Percentiles rank a stretch among this genome's conserved stretches.
Conservation (phyloP, 768 basidiomycete species). For the Pleurotus tuber-regium region DNA sequence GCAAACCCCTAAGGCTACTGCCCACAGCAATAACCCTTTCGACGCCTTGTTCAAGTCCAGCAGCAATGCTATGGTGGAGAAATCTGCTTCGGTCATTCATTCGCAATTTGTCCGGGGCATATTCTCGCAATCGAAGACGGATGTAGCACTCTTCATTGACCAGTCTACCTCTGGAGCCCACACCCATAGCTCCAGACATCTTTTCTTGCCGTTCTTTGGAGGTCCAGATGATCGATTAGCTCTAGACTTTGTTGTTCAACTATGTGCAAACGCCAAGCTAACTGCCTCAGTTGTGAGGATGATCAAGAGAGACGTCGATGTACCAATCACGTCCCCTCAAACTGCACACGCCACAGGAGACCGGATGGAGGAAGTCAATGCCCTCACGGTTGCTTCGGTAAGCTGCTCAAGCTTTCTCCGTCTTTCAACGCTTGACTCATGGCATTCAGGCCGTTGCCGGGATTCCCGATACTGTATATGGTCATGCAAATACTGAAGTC, state of each 20-base stretch:
- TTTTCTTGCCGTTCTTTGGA: constrained; percentile 91
- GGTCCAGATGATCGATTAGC: constrained; percentile 92
- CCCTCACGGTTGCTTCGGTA: constrained; percentile 49
- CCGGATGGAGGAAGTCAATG: constrained; percentile 32
- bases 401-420: constrained; percentile 14
- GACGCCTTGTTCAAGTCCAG: constrained; percentile 55
- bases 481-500: constrained; percentile 57
- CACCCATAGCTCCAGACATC: constrained; percentile 38
- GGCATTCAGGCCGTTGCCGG: constrained; percentile 28
- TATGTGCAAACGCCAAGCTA: constrained; percentile 67
- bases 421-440: background rate
- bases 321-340: too few relatives aligned
- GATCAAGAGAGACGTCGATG: constrained; percentile 40
- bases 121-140: constrained; percentile 65
- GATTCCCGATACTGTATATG: constrained; percentile 72
- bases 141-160: constrained; percentile 87
- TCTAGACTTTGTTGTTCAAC: constrained; percentile 78
- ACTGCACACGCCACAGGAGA: constrained; percentile 19
- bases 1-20: constrained; percentile 11
- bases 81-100: constrained; percentile 55
- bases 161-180: constrained; percentile 25
- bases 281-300: constrained; percentile 77
- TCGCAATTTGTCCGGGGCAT: constrained; percentile 84
- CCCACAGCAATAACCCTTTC: constrained; percentile 58
- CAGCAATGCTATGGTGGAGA: constrained; percentile 27